Conservation (phyloP, 257 asterid genomes). For the Thymus mandschuricus region DNA sequence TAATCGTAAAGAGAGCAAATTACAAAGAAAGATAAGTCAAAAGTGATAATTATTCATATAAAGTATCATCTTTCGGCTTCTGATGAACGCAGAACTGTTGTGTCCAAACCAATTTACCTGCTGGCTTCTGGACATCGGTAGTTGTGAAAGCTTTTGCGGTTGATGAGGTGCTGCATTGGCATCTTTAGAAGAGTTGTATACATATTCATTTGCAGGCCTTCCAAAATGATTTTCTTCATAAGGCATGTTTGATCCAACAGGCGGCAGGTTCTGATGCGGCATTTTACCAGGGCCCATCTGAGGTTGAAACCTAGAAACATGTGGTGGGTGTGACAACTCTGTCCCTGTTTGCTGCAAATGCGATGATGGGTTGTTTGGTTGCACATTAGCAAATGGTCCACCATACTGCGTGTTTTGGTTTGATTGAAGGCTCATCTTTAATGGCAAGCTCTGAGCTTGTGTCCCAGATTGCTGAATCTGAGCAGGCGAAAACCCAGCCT, state of each 20-base stretch:
- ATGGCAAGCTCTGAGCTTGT: slow-evolving; percentile 50
- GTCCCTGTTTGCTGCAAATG: slow-evolving; percentile 54
- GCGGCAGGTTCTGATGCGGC: slow-evolving; percentile 57
- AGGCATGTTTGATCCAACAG: slow-evolving; percentile 59
- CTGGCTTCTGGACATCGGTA: slow-evolving; percentile 72
- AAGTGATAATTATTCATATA: neutral
- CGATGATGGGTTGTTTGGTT: slow-evolving; percentile 46
- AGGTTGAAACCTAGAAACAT: slow-evolving; percentile 64
- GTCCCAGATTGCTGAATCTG: slow-evolving; percentile 57
- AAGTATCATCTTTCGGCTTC: slow-evolving; percentile 9
- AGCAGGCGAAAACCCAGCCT: slow-evolving; percentile 56
- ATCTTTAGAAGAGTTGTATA: slow-evolving; percentile 51
- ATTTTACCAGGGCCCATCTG: slow-evolving; percentile 60
- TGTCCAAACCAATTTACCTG: slow-evolving; percentile 50
- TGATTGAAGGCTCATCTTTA: slow-evolving; percentile 50
- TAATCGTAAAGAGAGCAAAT: slow-evolving; percentile 2
- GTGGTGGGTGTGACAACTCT: slow-evolving; percentile 50
- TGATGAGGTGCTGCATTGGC: slow-evolving; percentile 54
- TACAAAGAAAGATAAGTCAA: neutral
- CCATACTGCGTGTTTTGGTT: slow-evolving; percentile 52
- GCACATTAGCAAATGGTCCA: slow-evolving; percentile 56
- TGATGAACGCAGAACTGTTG: neutral
- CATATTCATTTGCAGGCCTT: slow-evolving; percentile 66
- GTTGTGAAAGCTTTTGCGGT: slow-evolving; percentile 82
- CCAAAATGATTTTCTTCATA: slow-evolving; percentile 67